Base-by-base conservation (phyloP, 2,329 filamentous ascomycete species). In the Cryoendolithus antarcticus region DNA sequence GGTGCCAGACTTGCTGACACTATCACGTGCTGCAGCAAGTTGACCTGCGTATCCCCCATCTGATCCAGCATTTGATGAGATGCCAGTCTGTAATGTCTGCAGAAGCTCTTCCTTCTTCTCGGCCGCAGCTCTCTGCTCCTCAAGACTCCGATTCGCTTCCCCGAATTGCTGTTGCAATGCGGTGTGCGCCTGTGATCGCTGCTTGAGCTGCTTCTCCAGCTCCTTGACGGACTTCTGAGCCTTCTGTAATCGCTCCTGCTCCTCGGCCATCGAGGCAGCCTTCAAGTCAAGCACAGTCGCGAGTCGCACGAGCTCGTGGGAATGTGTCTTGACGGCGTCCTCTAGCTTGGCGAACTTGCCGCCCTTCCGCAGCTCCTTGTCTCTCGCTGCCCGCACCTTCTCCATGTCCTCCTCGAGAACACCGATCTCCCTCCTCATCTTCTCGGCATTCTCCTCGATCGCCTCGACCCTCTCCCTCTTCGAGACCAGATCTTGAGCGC, bases 11-110 rank as follows among this genome's bases (percentile, higher is more conserved):
- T 82, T 72, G 34, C 82, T 94, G 5, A 77, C 80, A 37, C 83
- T 78, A 55, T 85, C 91, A 51, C 83, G 76, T n/a, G 91, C 91
- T 52, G 96, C 86, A 57, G 94, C 86, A 1, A 98, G 67, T 61
- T 98, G 91, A 30, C 88, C 91, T 61, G 96, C 91, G 57, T 98
- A 98, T 24, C 91, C 91, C 53, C 86, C 94, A 59, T 96, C 89
- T 50, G 95, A 89, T 10, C 91, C 91, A 63, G 96, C 91, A 60
- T 88, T 94, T n/a, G 91, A 96, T 37, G 91, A 89, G 33, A 98
- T 89, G 62, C 91, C 91, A 3, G 91, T 98, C 56, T 96, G 89
- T 11, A 98, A 65, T 6, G 89, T 95, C 57, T 96, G 91, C 0
- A 98, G 74, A 6, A 98, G 71, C 58, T 98, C 91, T 58, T 98